Percentiles rank a stretch among this genome's conserved stretches.
Conservation (phyloP, 306 rosid genomes). For the Dalbergia cochinchinensis region DNA sequence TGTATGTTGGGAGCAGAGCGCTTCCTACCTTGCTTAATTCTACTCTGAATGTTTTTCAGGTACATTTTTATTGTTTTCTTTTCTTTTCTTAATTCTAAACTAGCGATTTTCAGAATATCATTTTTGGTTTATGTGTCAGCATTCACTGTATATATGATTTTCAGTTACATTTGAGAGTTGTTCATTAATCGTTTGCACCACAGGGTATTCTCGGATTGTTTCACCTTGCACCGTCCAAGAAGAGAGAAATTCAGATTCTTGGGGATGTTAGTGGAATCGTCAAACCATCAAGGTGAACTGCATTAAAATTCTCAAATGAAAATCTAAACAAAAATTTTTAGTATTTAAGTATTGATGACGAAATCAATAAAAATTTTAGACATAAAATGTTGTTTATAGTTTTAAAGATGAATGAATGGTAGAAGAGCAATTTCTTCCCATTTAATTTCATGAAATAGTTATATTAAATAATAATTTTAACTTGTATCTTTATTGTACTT, state of each 20-base stretch:
- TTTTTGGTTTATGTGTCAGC: neutral
- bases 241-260: constrained; percentile 70
- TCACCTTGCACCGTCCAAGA: constrained; percentile 72
- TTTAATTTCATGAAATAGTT: too few relatives aligned
- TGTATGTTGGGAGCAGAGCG: constrained; percentile 76
- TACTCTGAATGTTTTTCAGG: constrained; percentile 71
- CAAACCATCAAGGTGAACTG: constrained; percentile 73
- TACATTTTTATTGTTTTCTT: constrained; percentile 20
- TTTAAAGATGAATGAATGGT: too few relatives aligned
- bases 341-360: too few relatives aligned
- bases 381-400: too few relatives aligned
- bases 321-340: too few relatives aligned
- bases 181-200: neutral
- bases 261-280: constrained; percentile 72
- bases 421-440: too few relatives aligned
- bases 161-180: neutral
- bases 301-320: too few relatives aligned
- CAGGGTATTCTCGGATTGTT: constrained; percentile 64
- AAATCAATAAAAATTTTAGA: too few relatives aligned
- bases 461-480: too few relatives aligned
- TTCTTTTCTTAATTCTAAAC: too few relatives aligned
- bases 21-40: constrained; percentile 76
- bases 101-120: too few relatives aligned
- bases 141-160: neutral
- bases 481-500: too few relatives aligned